Base-by-base conservation (phyloP, 2,329 filamentous ascomycete species). In the Capronia epimyces region DNA sequence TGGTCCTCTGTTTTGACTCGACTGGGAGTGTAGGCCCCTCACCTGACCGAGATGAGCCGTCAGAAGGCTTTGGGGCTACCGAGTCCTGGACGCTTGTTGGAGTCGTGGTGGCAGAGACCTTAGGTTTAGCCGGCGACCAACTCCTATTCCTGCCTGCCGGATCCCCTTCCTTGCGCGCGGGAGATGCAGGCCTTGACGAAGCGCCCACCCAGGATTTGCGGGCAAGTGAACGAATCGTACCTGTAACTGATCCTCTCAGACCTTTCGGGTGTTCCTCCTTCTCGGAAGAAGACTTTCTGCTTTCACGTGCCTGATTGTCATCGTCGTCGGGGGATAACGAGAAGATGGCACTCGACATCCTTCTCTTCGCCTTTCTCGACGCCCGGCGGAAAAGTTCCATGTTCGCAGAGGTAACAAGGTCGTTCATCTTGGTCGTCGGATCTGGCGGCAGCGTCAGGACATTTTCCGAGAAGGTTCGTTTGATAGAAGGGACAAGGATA, bases 401-500 rank as follows among this genome's bases (percentile, higher is more conserved):
- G 41, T 56, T 58, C 39, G 55, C 50, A 24, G 47, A 61, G 34
- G 55, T 51, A 16, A 41, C 42, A 27, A 50, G 52, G 32, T 52
- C 52, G 12, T 42, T 59, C 29, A 53, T 32, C 37, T 57, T 55
- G 49, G 49, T 36, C 20, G 50, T 53, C 8, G 41, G 67, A 13
- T 69, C 65, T 15, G 65, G 63, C 47, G 67, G 65, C n/a, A 65
- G 60, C 9, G 67, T 64, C 34, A 76, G 65, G 42, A 75, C 71
- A 53, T 72, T 65, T 57, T 77, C 75, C 18, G 74, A 74, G 58
- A 75, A 73, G 24, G 71, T 76, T 50, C 74, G 71, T 58, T 76
- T 74, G 53, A 79, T 66, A 39, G 65, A 64, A 43, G 70, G 62
- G 3, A 66, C 59, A 32, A 49, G 57, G 27, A 66, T 57, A 32